Conservation (phyloP, 225 moss, liverwort and hornwort genomes). For the Antitrichia curtipendula region DNA sequence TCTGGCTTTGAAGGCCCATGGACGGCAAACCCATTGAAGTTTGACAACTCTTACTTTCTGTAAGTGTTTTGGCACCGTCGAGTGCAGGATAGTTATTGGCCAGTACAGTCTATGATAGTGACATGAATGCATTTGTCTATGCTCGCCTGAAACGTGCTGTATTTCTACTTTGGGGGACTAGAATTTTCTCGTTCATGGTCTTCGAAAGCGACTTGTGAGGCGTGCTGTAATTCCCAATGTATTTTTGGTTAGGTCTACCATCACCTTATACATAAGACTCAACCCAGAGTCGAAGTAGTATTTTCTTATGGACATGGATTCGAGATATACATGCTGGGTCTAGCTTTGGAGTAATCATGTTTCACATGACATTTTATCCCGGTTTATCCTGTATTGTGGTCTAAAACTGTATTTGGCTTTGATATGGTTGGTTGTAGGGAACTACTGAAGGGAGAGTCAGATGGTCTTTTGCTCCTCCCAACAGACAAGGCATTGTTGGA, state of each 20-base stretch:
- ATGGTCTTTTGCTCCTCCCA: constrained; percentile 60
- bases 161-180: not conserved
- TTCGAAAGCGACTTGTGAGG: not conserved
- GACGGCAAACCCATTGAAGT: constrained; percentile 79
- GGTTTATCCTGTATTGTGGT: not conserved
- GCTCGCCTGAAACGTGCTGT: not conserved
- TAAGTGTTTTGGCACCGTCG: constrained; percentile 7
- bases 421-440: constrained; percentile 16
- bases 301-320: not conserved
- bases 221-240: not conserved
- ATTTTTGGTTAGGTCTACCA: not conserved
- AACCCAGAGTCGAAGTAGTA: not conserved
- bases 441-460: constrained; percentile 62
- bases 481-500: constrained; percentile 83
- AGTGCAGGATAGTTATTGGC: not conserved
- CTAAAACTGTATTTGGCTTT: not conserved
- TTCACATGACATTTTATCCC: not conserved
- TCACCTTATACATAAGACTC: not conserved
- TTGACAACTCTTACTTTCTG: constrained; percentile 85
- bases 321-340: not conserved
- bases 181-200: not conserved
- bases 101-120: not conserved
- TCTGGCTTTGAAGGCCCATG: constrained; percentile 97
- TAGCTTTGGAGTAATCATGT: not conserved
- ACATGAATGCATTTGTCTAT: not conserved